Evolutionary conservation across 495 filamentous ascomycete genomes (phyloP).

Genomic region (Xylaria telfairii): DNA sequence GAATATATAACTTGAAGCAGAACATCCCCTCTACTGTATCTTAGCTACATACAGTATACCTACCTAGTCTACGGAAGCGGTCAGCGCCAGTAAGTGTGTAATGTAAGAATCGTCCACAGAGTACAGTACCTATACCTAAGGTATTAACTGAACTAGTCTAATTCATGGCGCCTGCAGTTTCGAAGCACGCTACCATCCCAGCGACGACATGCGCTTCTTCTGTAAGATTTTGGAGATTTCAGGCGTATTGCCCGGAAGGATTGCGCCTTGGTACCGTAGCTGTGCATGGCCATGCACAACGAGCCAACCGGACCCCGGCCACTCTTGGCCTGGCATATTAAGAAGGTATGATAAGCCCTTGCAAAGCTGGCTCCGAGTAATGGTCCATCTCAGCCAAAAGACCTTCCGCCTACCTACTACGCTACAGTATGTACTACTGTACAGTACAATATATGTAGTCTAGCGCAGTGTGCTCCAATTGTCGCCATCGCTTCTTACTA

Average conservation of each 20-base stretch:
- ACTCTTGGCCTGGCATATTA: neutral
- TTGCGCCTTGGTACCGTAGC: neutral
- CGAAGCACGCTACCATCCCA: too few species aligned
- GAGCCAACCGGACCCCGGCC: neutral
- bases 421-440: too few species aligned
- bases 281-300: neutral
- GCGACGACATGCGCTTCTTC: neutral
- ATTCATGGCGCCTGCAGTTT: neutral
- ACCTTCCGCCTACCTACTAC: too few species aligned
- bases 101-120: too few species aligned
- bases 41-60: neutral
- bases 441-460: neutral
- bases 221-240: slow-evolving; percentile 2
- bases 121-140: too few species aligned
- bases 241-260: slow-evolving; percentile 18
- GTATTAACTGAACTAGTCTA: too few species aligned
- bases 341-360: neutral
- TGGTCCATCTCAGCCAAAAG: neutral
- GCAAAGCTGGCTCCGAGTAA: neutral
- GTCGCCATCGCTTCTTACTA: slow-evolving; percentile 3
- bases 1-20: neutral
- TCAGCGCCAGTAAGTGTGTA: neutral
- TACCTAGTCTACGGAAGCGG: too few species aligned
- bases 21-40: neutral
- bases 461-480: slow-evolving; percentile 1